Evolutionary conservation across 2,329 filamentous ascomycete species (phyloP), one percentile per base, ranked within the genome.

Genomic region (Penicillium sp.): DNA sequence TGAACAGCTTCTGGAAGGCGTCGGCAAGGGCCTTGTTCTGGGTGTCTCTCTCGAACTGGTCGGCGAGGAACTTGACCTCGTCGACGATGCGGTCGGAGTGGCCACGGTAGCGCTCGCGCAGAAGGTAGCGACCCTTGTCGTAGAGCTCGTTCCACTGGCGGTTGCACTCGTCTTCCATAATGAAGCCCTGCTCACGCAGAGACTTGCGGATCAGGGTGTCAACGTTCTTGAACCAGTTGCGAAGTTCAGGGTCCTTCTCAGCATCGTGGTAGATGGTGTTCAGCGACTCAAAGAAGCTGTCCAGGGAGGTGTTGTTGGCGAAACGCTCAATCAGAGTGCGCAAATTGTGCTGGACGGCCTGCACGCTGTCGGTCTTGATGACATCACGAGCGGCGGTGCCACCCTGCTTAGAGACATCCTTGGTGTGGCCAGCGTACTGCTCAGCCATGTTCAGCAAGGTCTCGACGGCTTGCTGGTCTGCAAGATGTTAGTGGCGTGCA

Each of bases 241-340:
- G 91, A 50, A 99, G 83, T 69, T 97, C 90, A 0, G 88, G 85
- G 62, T 99, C 94, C 18, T 81, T 82, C 59, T 97, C 90, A 4
- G 94, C 92, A 71, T 96, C 90, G 46, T 80, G 79, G 78, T 97
- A 97, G 64, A 99, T 87, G 59, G 86, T 83, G 62, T 92, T 88
- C 72, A 99, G 88, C 0, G 92, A 86, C 16, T 89, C 86, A 77
- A 94, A 91, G 4, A 97, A 79, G 62, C 96, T 90, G 59, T 95
- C 88, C 32, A 87, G 85, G 0, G 92, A 97, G 8, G 94, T 97
- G 67, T 88, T 88, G 74, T 99, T 97, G 70, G 94, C 94, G 66
- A 97, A 97, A 45, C 94, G 89, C 79, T 97, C 94, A 62, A 99
- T 87, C 18, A 99, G 80, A 8, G 86, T 90, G 79, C 87, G 90